Evolutionary conservation across 106 monocot species (phyloP), one percentile per base, ranked within the genome.

Genomic region (Dendrobium officinale): DNA sequence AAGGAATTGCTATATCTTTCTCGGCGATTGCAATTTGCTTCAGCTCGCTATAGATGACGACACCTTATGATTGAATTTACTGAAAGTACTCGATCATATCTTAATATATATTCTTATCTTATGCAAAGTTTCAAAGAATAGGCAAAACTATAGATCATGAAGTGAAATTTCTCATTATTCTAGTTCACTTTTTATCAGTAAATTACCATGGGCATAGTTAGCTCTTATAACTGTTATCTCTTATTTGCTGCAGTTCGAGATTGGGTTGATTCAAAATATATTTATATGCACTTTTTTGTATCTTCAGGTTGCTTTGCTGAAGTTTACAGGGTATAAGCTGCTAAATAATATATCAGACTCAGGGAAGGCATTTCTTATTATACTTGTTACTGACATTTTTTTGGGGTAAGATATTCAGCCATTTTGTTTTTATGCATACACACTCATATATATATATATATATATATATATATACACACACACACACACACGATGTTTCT

Each of bases 291-390:
- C 6, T 74, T n/a, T 84, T 29, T 74, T 77, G 9, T 48, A 11
- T 77, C 0, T 81, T 75, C 88, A 98, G 97, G 97, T 98, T 78
- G 97, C 97, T 78, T 85, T 98, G 85, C 88, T 94, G 64, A 98
- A 92, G 83, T 93, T 93, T 80, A 98, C 97, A 54, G 94, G 97
- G 80, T 98, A 98, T 84, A 98, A 95, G 83, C 72, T 98, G 80
- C 72, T 98, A 87, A 98, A 95, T 80, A 95, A 95, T 77, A 87
- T 95, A 77, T 94, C 97, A 73, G 94, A 98, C 80, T 83, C 88
- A 56, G 93, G 93, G 72, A 90, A 90, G 85, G 90, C 90, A 77
- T 93, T 90, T 81, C 88, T 98, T 73, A 98, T 98, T 66, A 98
- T 98, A 87, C 85, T 94, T 73, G 58, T 92, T 49, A 91, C 94